A percentile compares a stretch with the other conserved stretches of the same genome.
Conservation (phyloP, 1,284 basidiomycete species). For the Irpex sp. region DNA sequence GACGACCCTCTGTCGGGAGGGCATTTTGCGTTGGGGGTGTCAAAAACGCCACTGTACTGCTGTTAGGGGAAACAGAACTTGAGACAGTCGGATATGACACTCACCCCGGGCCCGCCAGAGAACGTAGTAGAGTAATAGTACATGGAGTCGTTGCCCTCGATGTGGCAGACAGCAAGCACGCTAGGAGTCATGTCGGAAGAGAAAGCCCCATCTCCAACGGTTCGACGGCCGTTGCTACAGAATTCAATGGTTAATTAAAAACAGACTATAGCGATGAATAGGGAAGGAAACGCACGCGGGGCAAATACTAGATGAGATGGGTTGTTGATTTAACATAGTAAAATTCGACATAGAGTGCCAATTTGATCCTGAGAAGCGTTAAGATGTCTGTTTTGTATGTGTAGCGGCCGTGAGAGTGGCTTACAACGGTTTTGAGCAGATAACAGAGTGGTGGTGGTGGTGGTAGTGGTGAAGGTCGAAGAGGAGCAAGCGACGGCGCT, state of each 20-base stretch:
- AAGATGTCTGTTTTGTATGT: neutral
- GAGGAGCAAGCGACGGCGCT: neutral
- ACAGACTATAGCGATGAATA: constrained; percentile 12
- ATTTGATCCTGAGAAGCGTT: constrained; percentile 41
- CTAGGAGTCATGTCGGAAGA: constrained; percentile 73
- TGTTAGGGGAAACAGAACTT: constrained; percentile 11
- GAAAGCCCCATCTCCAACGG: constrained; percentile 91
- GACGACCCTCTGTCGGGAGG: constrained; percentile 89
- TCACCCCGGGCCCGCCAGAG: constrained; percentile 83
- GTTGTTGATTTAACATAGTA: constrained; percentile 63
- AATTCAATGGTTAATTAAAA: constrained; percentile 11
- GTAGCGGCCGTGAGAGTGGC: neutral
- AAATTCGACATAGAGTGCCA: constrained; percentile 77
- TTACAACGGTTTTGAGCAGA: neutral
- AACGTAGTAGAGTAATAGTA: constrained; percentile 88
- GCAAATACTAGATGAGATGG: constrained; percentile 85
- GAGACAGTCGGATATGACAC: constrained; percentile 23
- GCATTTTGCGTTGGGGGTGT: constrained; percentile 83
- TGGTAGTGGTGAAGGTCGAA: constrained; percentile 1
- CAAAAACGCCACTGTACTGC: constrained; percentile 80
- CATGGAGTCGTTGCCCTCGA: constrained; percentile 74
- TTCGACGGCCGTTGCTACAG: constrained; percentile 83
- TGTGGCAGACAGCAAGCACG: constrained; percentile 79
- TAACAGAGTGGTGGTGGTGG: constrained; percentile 1
- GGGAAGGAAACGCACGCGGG: constrained; percentile 62